A percentile compares a stretch with the other conserved stretches of the same genome.
These are phyloP conservation scores for Taiozyma onychis DNA, from an alignment of 1,139 yeast genomes.

Conservation along the genomic window DNA sequence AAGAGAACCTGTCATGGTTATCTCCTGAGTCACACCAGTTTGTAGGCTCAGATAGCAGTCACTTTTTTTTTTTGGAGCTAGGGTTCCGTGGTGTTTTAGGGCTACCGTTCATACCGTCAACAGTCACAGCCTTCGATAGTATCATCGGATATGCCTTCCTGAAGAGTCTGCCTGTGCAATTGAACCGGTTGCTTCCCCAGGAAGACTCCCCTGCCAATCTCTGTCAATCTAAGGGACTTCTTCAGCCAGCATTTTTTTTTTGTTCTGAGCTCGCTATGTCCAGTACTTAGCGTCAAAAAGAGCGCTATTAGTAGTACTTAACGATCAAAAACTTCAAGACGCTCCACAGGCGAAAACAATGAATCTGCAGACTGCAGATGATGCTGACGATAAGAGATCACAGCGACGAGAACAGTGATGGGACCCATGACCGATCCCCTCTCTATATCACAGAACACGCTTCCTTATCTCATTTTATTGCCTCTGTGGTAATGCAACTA, in stretches of 20 bases:
- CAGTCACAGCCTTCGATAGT: too few species aligned
- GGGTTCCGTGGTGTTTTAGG: too few species aligned
- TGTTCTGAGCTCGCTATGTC: slow-evolving; percentile 7
- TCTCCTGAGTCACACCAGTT: too few species aligned
- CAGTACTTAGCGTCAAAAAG: slow-evolving; percentile 12
- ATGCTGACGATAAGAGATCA: not conserved
- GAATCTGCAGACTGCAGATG: not conserved
- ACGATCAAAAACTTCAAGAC: slow-evolving; percentile 1
- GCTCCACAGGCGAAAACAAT: not conserved
- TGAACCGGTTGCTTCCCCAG: too few species aligned
- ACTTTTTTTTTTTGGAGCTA: not conserved
- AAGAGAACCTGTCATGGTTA: too few species aligned
- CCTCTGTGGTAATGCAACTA: not conserved
- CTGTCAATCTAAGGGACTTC: too few species aligned
- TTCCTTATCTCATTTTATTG: not conserved
- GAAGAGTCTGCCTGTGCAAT: too few species aligned
- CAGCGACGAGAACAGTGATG: not conserved
- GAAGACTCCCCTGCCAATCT: too few species aligned
- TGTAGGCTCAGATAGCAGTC: not conserved
- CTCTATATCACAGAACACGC: not conserved
- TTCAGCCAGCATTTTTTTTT: not conserved
- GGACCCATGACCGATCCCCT: not conserved
- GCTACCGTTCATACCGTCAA: too few species aligned
- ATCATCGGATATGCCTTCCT: too few species aligned
- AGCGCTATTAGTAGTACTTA: slow-evolving; percentile 14